A percentile compares a stretch with the other conserved stretches of the same genome.
phyloP scores from a whole-genome alignment of 2,329 filamentous ascomycete species.

The Alternaria brassicicola region DNA sequence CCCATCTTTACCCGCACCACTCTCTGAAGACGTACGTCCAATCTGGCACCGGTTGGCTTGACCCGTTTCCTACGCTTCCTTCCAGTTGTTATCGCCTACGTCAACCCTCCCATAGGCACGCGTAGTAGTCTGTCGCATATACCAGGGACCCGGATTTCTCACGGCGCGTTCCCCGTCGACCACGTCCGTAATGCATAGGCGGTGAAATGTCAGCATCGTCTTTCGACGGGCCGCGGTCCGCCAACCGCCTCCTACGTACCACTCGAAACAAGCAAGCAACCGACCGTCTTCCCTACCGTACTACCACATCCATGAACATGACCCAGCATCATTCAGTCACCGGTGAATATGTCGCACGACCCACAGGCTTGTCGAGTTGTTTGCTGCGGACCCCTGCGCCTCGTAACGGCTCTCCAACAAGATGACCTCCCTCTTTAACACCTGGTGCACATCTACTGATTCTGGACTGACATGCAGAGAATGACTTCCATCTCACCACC shows the following conservation, averaged over 20 bases:
- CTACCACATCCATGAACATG: neutral
- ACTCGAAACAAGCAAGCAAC: neutral
- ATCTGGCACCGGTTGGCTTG: neutral
- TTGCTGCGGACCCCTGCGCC: conserved; percentile 11
- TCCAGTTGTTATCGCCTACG: neutral
- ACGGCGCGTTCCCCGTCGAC: neutral
- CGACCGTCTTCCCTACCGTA: neutral
- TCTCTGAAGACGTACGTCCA: neutral
- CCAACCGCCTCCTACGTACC: neutral
- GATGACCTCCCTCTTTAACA: neutral
- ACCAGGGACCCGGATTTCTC: neutral
- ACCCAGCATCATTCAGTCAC: neutral
- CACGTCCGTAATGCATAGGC: neutral
- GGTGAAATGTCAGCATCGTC: neutral
- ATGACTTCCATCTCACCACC: conserved; percentile 8
- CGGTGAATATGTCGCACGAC: conserved; percentile 1
- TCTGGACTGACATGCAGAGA: conserved; percentile 7
- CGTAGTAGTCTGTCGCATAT: no score
- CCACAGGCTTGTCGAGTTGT: conserved; percentile 3
- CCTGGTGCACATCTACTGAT: conserved; percentile 1
- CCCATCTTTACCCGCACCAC: neutral
- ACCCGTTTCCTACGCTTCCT: neutral
- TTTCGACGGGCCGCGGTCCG: neutral
- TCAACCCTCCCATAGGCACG: no score
- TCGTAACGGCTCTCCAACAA: neutral